A percentile compares a stretch with the other conserved stretches of the same genome.
Evolutionary conservation across 2,329 filamentous ascomycete species (phyloP).

Genomic region (Fusarium sp.): DNA sequence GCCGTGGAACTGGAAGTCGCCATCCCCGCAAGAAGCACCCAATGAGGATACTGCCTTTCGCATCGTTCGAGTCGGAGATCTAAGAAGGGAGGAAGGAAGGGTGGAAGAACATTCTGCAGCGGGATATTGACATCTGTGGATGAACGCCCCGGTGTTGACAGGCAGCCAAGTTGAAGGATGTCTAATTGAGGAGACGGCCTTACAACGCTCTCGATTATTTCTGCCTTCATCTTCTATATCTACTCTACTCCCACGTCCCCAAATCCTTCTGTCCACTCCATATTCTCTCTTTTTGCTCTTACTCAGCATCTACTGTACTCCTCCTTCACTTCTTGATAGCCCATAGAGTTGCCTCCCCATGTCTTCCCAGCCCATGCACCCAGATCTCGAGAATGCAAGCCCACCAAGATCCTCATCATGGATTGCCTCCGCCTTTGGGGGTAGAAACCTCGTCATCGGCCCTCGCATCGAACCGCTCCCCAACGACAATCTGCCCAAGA

Average conservation of each 20-base stretch:
- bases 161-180: neutral
- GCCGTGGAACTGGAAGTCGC: neutral
- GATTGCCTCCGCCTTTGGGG: constrained; percentile 50
- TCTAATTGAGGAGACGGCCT: neutral
- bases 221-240: neutral
- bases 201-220: neutral
- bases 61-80: neutral
- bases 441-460: constrained; percentile 55
- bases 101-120: neutral
- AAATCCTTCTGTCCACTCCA: neutral
- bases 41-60: constrained; percentile 2
- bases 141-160: neutral
- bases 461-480: constrained; percentile 62
- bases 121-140: neutral
- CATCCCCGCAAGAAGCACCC: neutral
- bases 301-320: neutral
- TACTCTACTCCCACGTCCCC: neutral
- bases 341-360: constrained; percentile 7
- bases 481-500: constrained; percentile 41
- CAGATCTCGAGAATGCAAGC: constrained; percentile 10
- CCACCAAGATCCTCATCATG: constrained; percentile 34
- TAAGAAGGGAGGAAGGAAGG: neutral
- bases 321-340: neutral
- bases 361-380: constrained; percentile 5
- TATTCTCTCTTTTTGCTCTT: neutral